A percentile compares a stretch with the other conserved stretches of the same genome.
These are phyloP conservation scores for Tolypocladium inflatum DNA, from an alignment of 2,329 filamentous ascomycete species.

Conservation along the genomic window DNA sequence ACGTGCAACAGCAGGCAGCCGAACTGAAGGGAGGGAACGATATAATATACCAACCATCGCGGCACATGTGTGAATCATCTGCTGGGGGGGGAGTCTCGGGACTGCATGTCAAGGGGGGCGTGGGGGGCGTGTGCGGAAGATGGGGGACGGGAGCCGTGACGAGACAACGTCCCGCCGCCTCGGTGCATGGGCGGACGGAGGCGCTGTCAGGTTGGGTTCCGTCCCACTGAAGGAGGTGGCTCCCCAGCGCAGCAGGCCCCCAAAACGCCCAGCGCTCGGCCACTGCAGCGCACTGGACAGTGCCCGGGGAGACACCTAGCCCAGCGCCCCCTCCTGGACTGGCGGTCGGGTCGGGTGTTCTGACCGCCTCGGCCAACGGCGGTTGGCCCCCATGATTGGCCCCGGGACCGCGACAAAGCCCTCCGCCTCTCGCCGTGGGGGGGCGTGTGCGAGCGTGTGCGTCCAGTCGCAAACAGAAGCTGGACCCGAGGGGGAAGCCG, in stretches of 20 bases:
- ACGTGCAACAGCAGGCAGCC: slow-evolving; percentile 2
- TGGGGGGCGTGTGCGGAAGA: background rate
- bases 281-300: background rate
- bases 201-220: background rate
- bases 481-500: background rate
- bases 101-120: slow-evolving; percentile 1
- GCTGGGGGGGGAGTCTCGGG: slow-evolving; percentile 3
- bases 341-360: background rate
- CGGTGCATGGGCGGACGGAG: background rate
- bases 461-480: background rate
- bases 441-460: background rate
- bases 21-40: slow-evolving; percentile 5
- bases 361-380: background rate
- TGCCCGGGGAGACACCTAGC: background rate
- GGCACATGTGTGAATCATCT: slow-evolving; percentile 14
- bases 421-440: background rate
- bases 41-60: slow-evolving; percentile 10
- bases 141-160: background rate
- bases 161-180: background rate
- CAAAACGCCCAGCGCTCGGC: background rate
- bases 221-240: background rate
- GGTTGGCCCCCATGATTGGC: background rate
- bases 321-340: background rate
- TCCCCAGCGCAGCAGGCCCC: background rate
- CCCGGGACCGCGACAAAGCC: background rate